A percentile compares a stretch with the other conserved stretches of the same genome.
These are phyloP conservation scores for Cucumis cinereus DNA, from an alignment of 306 rosid genomes.

Conservation along the genomic window DNA sequence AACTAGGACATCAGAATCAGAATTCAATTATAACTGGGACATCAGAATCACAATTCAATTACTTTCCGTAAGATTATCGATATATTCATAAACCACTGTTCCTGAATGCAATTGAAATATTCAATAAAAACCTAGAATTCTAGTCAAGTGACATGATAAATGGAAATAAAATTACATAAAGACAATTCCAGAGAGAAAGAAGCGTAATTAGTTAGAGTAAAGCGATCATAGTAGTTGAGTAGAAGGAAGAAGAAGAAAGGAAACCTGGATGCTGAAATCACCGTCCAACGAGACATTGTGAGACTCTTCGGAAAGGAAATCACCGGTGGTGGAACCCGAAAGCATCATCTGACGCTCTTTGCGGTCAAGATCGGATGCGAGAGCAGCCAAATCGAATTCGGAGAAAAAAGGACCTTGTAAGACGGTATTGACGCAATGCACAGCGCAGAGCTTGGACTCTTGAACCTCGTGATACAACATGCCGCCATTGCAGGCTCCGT, in stretches of 20 bases:
- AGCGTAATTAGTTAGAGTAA: too few species aligned
- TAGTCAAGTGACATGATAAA: neutral
- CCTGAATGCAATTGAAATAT: neutral
- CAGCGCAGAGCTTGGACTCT: slow-evolving; percentile 94
- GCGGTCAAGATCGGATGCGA: slow-evolving; percentile 84
- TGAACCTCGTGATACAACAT: slow-evolving; percentile 96
- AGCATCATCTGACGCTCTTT: slow-evolving; percentile 86
- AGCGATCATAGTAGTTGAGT: neutral
- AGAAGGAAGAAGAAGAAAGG: neutral
- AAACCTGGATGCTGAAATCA: slow-evolving; percentile 96
- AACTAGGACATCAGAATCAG: neutral
- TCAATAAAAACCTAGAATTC: neutral
- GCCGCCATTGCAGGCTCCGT: slow-evolving; percentile 92
- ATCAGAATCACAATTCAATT: neutral
- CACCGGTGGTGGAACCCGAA: slow-evolving; percentile 37
- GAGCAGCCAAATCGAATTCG: slow-evolving; percentile 92
- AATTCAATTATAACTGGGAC: neutral
- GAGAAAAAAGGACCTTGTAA: slow-evolving; percentile 94
- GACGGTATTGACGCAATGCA: slow-evolving; percentile 90
- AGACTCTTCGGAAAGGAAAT: slow-evolving; percentile 70
- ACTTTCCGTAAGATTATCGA: neutral
- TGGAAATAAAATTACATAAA: neutral
- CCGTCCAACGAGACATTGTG: slow-evolving; percentile 93
- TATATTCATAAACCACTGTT: neutral
- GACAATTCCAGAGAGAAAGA: neutral